Evolutionary conservation across 164 flowering plant genomes (phyloP).

Genomic region (Litsea cubeba): DNA sequence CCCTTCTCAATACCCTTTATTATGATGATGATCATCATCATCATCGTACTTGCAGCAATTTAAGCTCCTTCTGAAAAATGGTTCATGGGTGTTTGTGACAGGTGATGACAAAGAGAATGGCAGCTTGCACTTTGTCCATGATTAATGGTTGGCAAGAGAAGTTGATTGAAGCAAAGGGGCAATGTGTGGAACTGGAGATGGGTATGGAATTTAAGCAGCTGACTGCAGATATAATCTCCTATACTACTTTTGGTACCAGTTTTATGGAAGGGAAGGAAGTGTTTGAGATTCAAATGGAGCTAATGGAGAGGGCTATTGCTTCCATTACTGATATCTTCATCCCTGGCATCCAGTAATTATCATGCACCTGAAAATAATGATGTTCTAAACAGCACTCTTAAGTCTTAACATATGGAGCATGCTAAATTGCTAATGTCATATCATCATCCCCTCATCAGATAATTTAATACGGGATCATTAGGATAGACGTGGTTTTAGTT

Average conservation of each 20-base stretch:
- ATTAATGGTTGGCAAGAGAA: slow-evolving; percentile 19
- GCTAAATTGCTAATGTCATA: neutral
- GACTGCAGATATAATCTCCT: slow-evolving; percentile 27
- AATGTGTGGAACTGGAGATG: slow-evolving; percentile 14
- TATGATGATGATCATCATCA: too few relatives aligned
- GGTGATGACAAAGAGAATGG: slow-evolving; percentile 25
- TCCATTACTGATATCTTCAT: slow-evolving; percentile 12
- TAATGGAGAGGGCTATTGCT: slow-evolving; percentile 9
- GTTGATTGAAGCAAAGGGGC: neutral
- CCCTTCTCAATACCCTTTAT: too few relatives aligned
- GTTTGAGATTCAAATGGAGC: slow-evolving; percentile 25
- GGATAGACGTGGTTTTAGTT: too few relatives aligned
- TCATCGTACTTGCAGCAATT: neutral
- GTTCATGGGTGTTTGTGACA: neutral
- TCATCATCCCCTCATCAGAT: too few relatives aligned
- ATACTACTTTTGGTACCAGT: slow-evolving; percentile 29
- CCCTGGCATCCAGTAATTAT: slow-evolving; percentile 22
- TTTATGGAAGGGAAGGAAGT: slow-evolving; percentile 21
- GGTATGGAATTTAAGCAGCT: slow-evolving; percentile 13
- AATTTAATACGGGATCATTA: neutral
- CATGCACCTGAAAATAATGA: neutral
- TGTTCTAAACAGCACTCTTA: neutral
- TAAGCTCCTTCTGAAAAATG: neutral
- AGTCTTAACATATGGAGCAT: neutral
- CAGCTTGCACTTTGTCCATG: slow-evolving; percentile 17